These are phyloP conservation scores for Chaetomium globosum DNA, from an alignment of 2,329 filamentous ascomycete genomes.

Conservation along the genomic window DNA sequence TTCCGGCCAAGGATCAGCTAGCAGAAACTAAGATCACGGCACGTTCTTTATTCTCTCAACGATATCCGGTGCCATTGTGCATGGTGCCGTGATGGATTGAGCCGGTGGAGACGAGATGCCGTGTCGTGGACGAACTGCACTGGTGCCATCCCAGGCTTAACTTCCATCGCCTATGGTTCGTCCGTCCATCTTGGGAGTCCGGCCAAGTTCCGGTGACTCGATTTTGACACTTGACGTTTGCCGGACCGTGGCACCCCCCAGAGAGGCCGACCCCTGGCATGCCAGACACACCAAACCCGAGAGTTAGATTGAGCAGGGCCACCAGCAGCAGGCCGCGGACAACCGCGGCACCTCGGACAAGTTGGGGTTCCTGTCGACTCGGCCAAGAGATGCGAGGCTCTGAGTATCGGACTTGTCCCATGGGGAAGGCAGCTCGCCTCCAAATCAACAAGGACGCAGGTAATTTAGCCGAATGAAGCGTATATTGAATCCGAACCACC, in stretches of 20 bases:
- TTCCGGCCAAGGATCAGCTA: constrained; percentile 14
- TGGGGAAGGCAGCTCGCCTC: constrained; percentile 27
- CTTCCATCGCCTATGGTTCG: constrained; percentile 5
- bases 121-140: background rate
- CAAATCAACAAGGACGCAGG: constrained; percentile 31
- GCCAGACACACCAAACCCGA: constrained; percentile 17
- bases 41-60: background rate
- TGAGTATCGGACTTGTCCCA: constrained; percentile 20
- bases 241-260: constrained; percentile 12
- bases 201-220: background rate
- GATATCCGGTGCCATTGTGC: constrained; percentile 11
- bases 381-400: constrained; percentile 29
- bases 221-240: constrained; percentile 10
- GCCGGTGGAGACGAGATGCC: constrained; percentile 27
- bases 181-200: constrained; percentile 2
- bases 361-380: constrained; percentile 8
- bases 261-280: constrained; percentile 16
- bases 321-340: constrained; percentile 4
- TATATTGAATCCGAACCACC: constrained; percentile 35
- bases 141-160: constrained; percentile 9
- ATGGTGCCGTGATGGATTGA: constrained; percentile 27
- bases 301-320: constrained; percentile 27
- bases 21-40: constrained; percentile 15
- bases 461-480: constrained; percentile 37
- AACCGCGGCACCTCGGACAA: constrained; percentile 17